Evolutionary conservation across 2,329 filamentous ascomycete genomes (phyloP).

Genomic region (Arthrocladium fulminans): DNA sequence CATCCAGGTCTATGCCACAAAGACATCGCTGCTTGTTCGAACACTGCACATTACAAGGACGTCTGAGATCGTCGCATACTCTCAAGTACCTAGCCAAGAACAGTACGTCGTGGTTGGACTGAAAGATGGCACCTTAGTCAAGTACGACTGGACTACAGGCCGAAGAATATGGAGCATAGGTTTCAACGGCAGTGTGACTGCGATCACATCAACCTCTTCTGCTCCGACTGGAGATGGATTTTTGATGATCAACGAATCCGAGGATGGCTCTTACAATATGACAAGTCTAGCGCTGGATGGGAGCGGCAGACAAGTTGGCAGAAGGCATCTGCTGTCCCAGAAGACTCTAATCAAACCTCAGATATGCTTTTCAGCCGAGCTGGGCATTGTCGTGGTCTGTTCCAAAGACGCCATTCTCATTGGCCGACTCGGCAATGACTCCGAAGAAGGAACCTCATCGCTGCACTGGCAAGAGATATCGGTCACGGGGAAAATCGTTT

Average conservation of each 20-base stretch:
- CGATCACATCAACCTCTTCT: conserved; percentile 7
- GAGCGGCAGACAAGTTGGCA: background rate
- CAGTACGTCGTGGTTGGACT: conserved; percentile 47
- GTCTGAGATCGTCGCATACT: conserved; percentile 43
- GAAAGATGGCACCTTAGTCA: conserved; percentile 41
- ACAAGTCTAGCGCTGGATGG: conserved; percentile 4
- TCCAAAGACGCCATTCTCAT: conserved; percentile 47
- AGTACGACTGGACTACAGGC: conserved; percentile 52
- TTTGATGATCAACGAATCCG: background rate
- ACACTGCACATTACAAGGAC: conserved; percentile 52
- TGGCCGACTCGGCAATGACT: conserved; percentile 39
- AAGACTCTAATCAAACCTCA: conserved; percentile 4
- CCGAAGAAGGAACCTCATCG: conserved; percentile 26
- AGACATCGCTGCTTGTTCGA: conserved; percentile 70
- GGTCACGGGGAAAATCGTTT: conserved; percentile 55
- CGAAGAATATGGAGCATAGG: conserved; percentile 14
- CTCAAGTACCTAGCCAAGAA: conserved; percentile 26
- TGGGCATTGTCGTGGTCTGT: conserved; percentile 32
- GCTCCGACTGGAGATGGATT: conserved; percentile 5
- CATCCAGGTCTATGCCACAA: conserved; percentile 70
- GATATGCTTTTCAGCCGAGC: conserved; percentile 17
- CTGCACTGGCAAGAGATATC: conserved; percentile 46
- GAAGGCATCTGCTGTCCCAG: background rate
- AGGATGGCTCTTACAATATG: background rate
- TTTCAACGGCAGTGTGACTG: conserved; percentile 1